phyloP scores from a whole-genome alignment of 345 rosid genomes.

The rapeseed (Brassica napus) region DNA sequence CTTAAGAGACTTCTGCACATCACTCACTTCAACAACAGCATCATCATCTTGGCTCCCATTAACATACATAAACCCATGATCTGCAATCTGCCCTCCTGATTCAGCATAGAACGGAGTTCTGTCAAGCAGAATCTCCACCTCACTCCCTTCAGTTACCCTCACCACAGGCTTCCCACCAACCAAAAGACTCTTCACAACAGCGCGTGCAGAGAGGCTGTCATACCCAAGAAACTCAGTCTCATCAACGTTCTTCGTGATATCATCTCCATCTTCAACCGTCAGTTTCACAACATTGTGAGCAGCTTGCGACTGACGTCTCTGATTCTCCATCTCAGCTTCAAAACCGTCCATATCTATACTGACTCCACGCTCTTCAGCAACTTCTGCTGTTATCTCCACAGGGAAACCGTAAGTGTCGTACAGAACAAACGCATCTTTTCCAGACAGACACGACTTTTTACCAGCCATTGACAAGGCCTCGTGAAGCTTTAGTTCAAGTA shows the following conservation, averaged over 20 bases:
- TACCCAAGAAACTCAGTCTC: conserved; percentile 88
- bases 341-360: conserved; percentile 71
- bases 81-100: conserved; percentile 96
- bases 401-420: conserved; percentile 92
- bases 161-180: conserved; percentile 78
- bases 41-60: conserved; percentile 45
- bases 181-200: conserved; percentile 71
- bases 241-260: conserved; percentile 48
- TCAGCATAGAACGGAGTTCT: conserved; percentile 96
- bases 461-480: conserved; percentile 52
- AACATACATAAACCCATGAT: conserved; percentile 70
- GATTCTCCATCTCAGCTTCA: conserved; percentile 80
- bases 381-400: conserved; percentile 84
- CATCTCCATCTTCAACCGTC: conserved; percentile 59
- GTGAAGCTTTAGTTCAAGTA: conserved; percentile 71
- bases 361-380: conserved; percentile 74
- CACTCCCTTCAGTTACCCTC: conserved; percentile 78
- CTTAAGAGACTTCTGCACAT: conserved; percentile 74
- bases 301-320: conserved; percentile 84
- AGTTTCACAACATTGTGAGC: conserved; percentile 87
- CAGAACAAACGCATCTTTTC: conserved; percentile 83
- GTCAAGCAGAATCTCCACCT: conserved; percentile 80
- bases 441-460: conserved; percentile 63
- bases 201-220: conserved; percentile 67
- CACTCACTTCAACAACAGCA: conserved; percentile 80